Base-by-base conservation (phyloP, 2,329 filamentous ascomycete species). In the Epichloe gansuensis region DNA sequence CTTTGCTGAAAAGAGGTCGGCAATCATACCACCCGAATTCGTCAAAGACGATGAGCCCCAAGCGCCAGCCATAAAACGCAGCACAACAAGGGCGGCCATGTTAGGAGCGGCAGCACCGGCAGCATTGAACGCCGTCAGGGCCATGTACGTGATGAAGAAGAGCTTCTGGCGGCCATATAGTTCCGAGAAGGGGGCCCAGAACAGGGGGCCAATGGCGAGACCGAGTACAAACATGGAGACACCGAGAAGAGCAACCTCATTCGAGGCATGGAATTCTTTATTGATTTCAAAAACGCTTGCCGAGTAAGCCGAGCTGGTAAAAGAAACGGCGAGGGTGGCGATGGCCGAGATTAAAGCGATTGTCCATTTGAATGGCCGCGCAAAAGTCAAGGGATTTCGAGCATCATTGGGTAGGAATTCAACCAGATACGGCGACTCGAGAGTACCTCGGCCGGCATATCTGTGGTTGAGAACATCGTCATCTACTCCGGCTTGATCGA, bases 111-210 rank as follows among this genome's bases (percentile, higher is more conserved):
- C 81, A 2, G 79, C 76, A 17, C 72, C 73, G 4, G 73, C 82
- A 23, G 75, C 79, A 58, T 78, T 83, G 62, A 87, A 86, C 1
- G 74, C 74, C 2, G 77, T 76, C 53, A 85, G 72, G 12, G 71
- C 70, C 51, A 74, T 64, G 59, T 82, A 82, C 4, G 78, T 81
- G 51, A 71, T 64, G 57, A 78, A 73, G 61, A 84, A 82, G 17
- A 85, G 71, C 41, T 75, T 63, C 59, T 84, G 75, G 7, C 79
- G 72, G 3, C 79, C 82, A 51, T 77, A 81, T 21, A 86, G 65
- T 60, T 87, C 82, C 34, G 77, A 77, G 21, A 87, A 63, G 0
- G 82, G 82, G 3, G 82, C 84, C 77, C 82, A 85, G 2, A 86
- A 60, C 7, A 85, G 65, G 0, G 81, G 81, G 0, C 81, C 80